phyloP scores from a whole-genome alignment of 2,329 filamentous ascomycete species.

The Zymoseptoria pseudotritici region DNA sequence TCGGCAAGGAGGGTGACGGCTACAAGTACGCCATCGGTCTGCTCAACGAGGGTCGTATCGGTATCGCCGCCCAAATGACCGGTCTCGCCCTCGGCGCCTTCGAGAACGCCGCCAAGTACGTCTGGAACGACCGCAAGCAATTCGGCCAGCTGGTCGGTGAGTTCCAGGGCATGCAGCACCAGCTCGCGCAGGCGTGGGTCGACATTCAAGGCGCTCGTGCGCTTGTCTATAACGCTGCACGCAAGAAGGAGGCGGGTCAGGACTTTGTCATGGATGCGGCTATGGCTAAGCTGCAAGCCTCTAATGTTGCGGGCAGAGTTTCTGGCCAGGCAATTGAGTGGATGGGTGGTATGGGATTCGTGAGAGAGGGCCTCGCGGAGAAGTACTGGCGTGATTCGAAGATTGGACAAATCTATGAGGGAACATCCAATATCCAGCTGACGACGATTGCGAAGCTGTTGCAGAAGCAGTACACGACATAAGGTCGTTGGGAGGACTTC shows the following conservation, averaged over 20 bases:
- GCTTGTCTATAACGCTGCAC: slow-evolving; percentile 88
- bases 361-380: slow-evolving; percentile 90
- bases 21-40: slow-evolving; percentile 97
- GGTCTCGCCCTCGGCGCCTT: slow-evolving; percentile 89
- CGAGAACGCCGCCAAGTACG: slow-evolving; percentile 89
- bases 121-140: slow-evolving; percentile 97
- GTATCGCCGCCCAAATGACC: slow-evolving; percentile 98
- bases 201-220: slow-evolving; percentile 88
- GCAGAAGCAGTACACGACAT: slow-evolving; percentile 59
- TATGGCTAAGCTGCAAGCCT: slow-evolving; percentile 95
- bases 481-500: not conserved
- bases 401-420: slow-evolving; percentile 82
- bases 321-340: slow-evolving; percentile 85
- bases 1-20: slow-evolving; percentile 81
- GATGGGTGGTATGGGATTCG: slow-evolving; percentile 99
- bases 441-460: slow-evolving; percentile 63
- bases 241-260: slow-evolving; percentile 96
- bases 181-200: slow-evolving; percentile 90
- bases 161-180: slow-evolving; percentile 99
- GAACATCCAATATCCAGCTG: slow-evolving; percentile 69
- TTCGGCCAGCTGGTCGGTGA: slow-evolving; percentile 89
- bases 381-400: slow-evolving; percentile 98
- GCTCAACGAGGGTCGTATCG: slow-evolving; percentile 93
- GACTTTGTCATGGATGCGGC: slow-evolving; percentile 93
- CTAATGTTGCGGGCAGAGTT: slow-evolving; percentile 84